Evolutionary conservation across 225 moss, liverwort and hornwort genomes (phyloP), one percentile per base, ranked within the genome.

Genomic region (Marchantia polymorpha): DNA sequence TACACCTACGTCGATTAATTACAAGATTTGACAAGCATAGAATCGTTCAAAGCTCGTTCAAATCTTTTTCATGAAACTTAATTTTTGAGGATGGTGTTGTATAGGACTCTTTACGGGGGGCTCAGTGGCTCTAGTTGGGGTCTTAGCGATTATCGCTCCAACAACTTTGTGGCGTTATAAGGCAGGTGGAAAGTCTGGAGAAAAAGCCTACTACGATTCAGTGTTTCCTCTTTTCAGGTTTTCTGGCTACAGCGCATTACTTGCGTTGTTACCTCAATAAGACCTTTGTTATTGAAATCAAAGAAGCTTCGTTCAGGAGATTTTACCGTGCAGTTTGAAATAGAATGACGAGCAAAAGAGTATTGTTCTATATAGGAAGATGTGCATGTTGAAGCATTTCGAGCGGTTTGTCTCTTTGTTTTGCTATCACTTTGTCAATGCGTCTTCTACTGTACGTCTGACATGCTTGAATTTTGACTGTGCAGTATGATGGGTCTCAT

Each of bases 401-500:
- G 39, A 39, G 39, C 39, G 39, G 39, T 39, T 39, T 39, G 39
- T 39, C 5, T 39, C 39, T 39, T 39, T 39, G 39, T 39, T 39
- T 39, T 39, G 39, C 39, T 39, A 39, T 39, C 39, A 39, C 39
- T 39, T 2, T 39, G 39, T 39, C 39, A 39, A 39, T 39, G 39
- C 39, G 39, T 39, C 39, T 39, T 39, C 39, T 39, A 25, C 25
- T 26, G 22, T 48, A 70, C 46, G 29, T 13, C 74, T 75, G 20
- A 75, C 7, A 39, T 39, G 27, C 16, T 16, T 17, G 31, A 8
- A 53, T 27, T 14, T 31, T 50, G 63, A 6, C 17, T 79, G 46
- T 81, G 81, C 92, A 92, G 92, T 87, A 86, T 92, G 90, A 76
- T 90, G 77, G 90, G 85, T 53, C 90, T 90, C 48, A 83, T 92